phyloP scores from a whole-genome alignment of 192 early-diverging fungal genomes.

The Backusella westeae region DNA sequence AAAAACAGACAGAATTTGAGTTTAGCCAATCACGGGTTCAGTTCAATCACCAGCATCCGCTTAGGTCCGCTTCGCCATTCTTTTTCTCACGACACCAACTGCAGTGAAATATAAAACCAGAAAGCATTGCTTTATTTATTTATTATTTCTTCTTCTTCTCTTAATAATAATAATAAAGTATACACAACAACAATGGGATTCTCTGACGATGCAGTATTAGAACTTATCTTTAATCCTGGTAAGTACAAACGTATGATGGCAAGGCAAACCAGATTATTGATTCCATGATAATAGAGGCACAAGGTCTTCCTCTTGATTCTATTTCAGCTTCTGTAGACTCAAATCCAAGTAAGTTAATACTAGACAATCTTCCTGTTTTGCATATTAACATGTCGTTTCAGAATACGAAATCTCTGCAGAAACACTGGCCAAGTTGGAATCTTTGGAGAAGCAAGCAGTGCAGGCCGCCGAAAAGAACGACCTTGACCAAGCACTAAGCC shows the following conservation, averaged over 20 bases:
- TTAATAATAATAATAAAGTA: background rate
- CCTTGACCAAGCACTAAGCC: constrained; percentile 33
- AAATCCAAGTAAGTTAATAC: constrained; percentile 14
- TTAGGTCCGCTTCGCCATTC: constrained; percentile 1
- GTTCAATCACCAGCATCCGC: background rate
- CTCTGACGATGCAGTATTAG: constrained; percentile 35
- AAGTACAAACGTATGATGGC: background rate
- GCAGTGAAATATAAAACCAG: background rate
- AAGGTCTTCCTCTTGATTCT: constrained; percentile 29
- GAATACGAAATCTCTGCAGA: constrained; percentile 14
- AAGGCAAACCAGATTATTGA: background rate
- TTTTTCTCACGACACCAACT: constrained; percentile 13
- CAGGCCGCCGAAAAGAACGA: constrained; percentile 43
- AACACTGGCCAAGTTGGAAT: constrained; percentile 30
- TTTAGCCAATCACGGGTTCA: background rate
- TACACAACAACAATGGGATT: background rate
- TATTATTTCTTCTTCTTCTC: background rate
- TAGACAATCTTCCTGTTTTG: background rate
- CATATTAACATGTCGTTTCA: background rate
- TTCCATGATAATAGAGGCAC: constrained; percentile 13
- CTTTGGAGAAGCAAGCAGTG: constrained; percentile 41
- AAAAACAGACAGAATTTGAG: background rate
- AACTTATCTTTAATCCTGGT: constrained; percentile 37
- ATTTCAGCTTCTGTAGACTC: constrained; percentile 22
- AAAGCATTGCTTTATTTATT: background rate